Conservation (phyloP, 2,329 filamentous ascomycete species). For the Neurospora sp. region DNA sequence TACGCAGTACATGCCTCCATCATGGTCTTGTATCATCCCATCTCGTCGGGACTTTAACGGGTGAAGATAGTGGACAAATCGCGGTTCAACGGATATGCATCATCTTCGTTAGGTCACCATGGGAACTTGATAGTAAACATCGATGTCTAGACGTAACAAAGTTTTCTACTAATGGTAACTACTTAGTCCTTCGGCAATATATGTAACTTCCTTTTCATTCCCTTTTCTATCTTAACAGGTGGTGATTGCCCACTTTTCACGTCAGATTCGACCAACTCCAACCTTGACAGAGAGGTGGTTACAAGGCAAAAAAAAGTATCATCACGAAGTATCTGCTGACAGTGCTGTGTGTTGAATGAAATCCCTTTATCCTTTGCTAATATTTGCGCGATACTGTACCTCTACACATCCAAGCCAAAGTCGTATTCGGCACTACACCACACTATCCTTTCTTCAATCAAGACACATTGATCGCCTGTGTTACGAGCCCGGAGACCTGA, state of each 20-base stretch:
- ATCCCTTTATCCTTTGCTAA: too few species aligned
- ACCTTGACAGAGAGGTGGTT: background rate
- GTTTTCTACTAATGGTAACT: too few species aligned
- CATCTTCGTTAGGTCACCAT: background rate
- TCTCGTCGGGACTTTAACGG: background rate
- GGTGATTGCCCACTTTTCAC: background rate
- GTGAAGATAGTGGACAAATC: background rate
- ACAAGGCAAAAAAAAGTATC: background rate
- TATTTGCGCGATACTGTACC: too few species aligned
- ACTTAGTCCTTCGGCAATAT: too few species aligned
- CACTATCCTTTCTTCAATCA: too few species aligned
- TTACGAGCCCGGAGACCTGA: background rate
- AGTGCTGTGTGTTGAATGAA: too few species aligned
- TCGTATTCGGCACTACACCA: too few species aligned
- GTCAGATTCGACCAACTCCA: background rate
- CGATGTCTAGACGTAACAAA: background rate
- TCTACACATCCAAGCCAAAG: too few species aligned
- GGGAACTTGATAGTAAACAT: background rate
- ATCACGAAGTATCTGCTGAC: too few species aligned
- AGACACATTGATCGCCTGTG: background rate
- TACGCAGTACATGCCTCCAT: background rate
- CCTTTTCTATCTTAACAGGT: background rate
- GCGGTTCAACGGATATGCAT: background rate
- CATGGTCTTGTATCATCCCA: background rate
- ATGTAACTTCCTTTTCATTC: background rate